Conservation (phyloP, 2,329 filamentous ascomycete species). For the Fusarium illudens region DNA sequence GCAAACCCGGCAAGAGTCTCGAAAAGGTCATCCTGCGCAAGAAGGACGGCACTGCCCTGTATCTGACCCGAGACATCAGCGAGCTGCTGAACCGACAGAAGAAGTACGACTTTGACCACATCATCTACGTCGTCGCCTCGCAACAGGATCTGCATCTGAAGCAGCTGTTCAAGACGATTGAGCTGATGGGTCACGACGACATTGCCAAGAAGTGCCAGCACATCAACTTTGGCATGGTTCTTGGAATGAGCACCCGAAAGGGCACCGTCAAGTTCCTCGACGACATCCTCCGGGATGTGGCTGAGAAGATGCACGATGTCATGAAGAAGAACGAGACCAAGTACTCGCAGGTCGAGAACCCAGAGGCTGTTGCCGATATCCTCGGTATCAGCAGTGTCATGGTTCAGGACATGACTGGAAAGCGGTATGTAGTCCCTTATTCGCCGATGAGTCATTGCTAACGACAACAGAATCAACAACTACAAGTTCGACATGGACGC, state of each 20-base stretch:
- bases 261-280: slow-evolving; percentile 77
- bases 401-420: slow-evolving; percentile 98
- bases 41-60: slow-evolving; percentile 78
- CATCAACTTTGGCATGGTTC: slow-evolving; percentile 77
- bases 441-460: neutral
- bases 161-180: slow-evolving; percentile 79
- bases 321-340: slow-evolving; percentile 93
- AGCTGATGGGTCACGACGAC: slow-evolving; percentile 74
- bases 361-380: slow-evolving; percentile 81
- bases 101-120: slow-evolving; percentile 75
- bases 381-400: slow-evolving; percentile 95
- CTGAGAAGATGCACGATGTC: slow-evolving; percentile 96
- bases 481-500: slow-evolving; percentile 80
- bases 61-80: slow-evolving; percentile 80
- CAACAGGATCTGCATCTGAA: slow-evolving; percentile 77
- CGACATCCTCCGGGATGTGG: slow-evolving; percentile 67
- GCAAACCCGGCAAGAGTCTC: slow-evolving; percentile 73
- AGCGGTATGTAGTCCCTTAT: slow-evolving; percentile 66
- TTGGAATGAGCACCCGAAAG: slow-evolving; percentile 75
- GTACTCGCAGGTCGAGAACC: slow-evolving; percentile 88
- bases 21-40: slow-evolving; percentile 77
- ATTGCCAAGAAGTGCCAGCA: slow-evolving; percentile 75
- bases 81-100: slow-evolving; percentile 73
- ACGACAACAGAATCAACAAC: slow-evolving; percentile 63
- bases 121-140: slow-evolving; percentile 81